Evolutionary conservation across 2,329 filamentous ascomycete species (phyloP).

Genomic region (Aspergillus clavatus): DNA sequence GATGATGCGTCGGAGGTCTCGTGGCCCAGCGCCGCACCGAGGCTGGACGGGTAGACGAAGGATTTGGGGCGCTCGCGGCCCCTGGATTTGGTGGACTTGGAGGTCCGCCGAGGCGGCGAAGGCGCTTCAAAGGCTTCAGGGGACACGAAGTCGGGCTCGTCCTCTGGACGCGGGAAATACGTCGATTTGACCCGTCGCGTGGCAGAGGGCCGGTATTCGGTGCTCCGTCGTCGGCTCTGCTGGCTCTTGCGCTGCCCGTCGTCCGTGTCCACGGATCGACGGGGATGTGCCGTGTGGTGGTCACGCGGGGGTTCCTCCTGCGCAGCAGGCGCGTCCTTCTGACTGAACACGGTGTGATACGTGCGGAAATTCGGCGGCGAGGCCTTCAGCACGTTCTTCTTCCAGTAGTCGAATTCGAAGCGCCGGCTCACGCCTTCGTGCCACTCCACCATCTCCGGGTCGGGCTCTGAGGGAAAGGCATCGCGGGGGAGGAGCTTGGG

Average conservation of each 20-base stretch:
- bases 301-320: conserved; percentile 18
- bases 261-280: conserved; percentile 16
- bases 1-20: conserved; percentile 25
- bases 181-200: conserved; percentile 18
- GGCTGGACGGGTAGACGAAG: conserved; percentile 10
- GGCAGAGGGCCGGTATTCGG: conserved; percentile 15
- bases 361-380: conserved; percentile 29
- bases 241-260: conserved; percentile 17
- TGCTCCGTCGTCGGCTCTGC: conserved; percentile 21
- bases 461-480: conserved; percentile 66
- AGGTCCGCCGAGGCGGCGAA: conserved; percentile 24
- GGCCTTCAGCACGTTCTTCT: conserved; percentile 33
- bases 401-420: conserved; percentile 58
- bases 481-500: conserved; percentile 62
- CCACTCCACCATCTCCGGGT: conserved; percentile 79
- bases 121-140: conserved; percentile 24
- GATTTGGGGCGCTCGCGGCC: conserved; percentile 19
- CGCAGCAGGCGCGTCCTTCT: conserved; percentile 27
- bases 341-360: conserved; percentile 27
- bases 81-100: conserved; percentile 13
- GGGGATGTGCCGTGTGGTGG: conserved; percentile 14
- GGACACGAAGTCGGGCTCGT: conserved; percentile 17
- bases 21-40: conserved; percentile 14
- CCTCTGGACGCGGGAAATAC: conserved; percentile 15
- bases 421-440: conserved; percentile 71